Conservation (phyloP, 495 filamentous ascomycete genomes). For the Podospora bellae-mahoneyi region DNA sequence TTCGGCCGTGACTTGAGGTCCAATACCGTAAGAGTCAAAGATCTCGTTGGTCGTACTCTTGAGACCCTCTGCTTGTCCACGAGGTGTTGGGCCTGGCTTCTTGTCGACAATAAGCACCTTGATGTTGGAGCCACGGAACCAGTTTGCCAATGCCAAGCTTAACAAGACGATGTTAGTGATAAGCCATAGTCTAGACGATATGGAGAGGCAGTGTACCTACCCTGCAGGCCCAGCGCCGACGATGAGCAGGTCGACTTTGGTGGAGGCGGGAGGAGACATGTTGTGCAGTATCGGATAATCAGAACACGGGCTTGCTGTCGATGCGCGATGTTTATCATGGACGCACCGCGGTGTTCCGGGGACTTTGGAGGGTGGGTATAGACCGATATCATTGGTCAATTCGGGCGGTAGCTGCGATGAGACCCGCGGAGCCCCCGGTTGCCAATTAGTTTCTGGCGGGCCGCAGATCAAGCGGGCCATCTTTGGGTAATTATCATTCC, state of each 20-base stretch:
- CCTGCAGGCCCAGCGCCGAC: constrained; percentile 67
- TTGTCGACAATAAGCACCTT: constrained; percentile 20
- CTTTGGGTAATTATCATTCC: background rate
- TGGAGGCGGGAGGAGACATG: background rate
- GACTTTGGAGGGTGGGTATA: no score
- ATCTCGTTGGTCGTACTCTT: constrained; percentile 26
- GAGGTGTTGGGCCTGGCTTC: constrained; percentile 16
- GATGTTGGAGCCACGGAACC: constrained; percentile 21
- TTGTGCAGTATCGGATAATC: background rate
- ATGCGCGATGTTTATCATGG: no score
- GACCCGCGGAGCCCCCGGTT: background rate
- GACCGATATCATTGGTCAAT: no score
- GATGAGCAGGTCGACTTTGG: constrained; percentile 52
- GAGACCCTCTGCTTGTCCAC: constrained; percentile 23
- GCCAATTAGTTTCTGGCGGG: background rate
- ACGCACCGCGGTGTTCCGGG: no score
- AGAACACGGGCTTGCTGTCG: background rate
- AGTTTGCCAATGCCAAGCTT: constrained; percentile 20
- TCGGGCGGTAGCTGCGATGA: no score
- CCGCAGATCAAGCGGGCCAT: background rate
- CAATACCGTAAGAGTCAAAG: constrained; percentile 23
- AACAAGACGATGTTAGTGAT: background rate
- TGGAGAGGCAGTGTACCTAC: constrained; percentile 38
- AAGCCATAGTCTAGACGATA: background rate
- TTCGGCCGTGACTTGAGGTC: constrained; percentile 14